phyloP scores from a whole-genome alignment of 441 rosid genomes.

The Biscutella laevigata region DNA sequence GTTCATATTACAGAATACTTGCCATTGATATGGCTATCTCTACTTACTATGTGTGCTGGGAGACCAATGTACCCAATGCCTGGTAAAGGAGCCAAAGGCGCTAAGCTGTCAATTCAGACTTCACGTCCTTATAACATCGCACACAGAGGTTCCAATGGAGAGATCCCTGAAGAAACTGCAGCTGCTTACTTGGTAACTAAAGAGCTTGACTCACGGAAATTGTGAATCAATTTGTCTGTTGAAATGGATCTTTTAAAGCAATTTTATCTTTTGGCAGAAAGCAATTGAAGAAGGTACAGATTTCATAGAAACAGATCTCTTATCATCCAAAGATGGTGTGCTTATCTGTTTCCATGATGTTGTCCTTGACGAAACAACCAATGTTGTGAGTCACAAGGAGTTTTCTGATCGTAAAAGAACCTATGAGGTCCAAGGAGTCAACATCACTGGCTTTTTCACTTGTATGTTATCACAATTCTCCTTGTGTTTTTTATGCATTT shows the following conservation, averaged over 20 bases:
- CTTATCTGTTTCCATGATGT: slow-evolving; percentile 84
- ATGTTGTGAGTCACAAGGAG: slow-evolving; percentile 55
- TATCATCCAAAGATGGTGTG: slow-evolving; percentile 81
- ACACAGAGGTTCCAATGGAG: slow-evolving; percentile 83
- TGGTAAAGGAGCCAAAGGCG: slow-evolving; percentile 23
- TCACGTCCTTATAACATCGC: slow-evolving; percentile 83
- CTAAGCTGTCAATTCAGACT: slow-evolving; percentile 58
- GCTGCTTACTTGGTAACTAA: slow-evolving; percentile 52
- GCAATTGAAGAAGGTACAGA: slow-evolving; percentile 96
- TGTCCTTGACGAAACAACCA: slow-evolving; percentile 58
- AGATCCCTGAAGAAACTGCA: slow-evolving; percentile 28
- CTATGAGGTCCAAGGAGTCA: slow-evolving; percentile 67
- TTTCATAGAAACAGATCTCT: slow-evolving; percentile 85
- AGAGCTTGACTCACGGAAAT: too few species aligned
- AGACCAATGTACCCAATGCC: slow-evolving; percentile 71
- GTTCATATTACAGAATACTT: background rate
- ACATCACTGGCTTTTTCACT: slow-evolving; percentile 62
- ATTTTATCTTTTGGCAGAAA: slow-evolving; percentile 40
- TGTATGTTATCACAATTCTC: slow-evolving; percentile 33
- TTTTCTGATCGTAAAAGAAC: slow-evolving; percentile 75
- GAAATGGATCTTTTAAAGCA: background rate
- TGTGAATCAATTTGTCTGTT: too few species aligned
- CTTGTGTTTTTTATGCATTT: background rate
- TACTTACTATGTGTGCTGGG: slow-evolving; percentile 34
- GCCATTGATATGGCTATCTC: slow-evolving; percentile 23